These are phyloP conservation scores for Leptographium galeiforme DNA, from an alignment of 2,329 filamentous ascomycete species.

Conservation along the genomic window DNA sequence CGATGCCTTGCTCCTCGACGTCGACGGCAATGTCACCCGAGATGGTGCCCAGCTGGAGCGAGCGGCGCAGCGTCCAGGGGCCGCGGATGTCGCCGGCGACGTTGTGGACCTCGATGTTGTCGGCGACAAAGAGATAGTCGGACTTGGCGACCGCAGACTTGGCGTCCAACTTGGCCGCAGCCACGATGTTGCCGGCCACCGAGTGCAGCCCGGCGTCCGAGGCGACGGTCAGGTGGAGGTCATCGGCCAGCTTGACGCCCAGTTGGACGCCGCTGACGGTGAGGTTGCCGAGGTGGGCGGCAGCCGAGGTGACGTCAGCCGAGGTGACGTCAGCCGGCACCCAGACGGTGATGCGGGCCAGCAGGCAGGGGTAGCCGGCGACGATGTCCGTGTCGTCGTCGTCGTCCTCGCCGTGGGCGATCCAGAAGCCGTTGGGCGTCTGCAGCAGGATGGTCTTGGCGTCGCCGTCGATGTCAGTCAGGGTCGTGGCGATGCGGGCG, in stretches of 20 bases:
- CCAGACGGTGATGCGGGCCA: slow-evolving; percentile 32
- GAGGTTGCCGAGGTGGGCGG: slow-evolving; percentile 21
- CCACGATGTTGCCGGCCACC: slow-evolving; percentile 18
- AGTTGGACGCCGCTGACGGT: slow-evolving; percentile 24
- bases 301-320: not conserved
- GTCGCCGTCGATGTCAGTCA: slow-evolving; percentile 18
- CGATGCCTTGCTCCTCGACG: slow-evolving; percentile 13
- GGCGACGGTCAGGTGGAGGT: slow-evolving; percentile 22
- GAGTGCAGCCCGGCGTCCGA: slow-evolving; percentile 20
- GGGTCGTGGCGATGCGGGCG: slow-evolving; percentile 21
- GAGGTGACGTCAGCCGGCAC: slow-evolving; percentile 22
- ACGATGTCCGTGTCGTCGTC: not conserved
- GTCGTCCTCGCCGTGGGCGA: not conserved
- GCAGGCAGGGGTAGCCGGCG: slow-evolving; percentile 27
- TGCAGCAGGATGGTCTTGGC: slow-evolving; percentile 24
- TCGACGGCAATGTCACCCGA: slow-evolving; percentile 29
- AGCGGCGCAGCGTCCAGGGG: slow-evolving; percentile 37
- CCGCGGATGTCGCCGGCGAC: slow-evolving; percentile 28
- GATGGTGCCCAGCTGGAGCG: slow-evolving; percentile 27
- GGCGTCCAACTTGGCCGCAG: not conserved
- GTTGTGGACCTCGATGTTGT: slow-evolving; percentile 16
- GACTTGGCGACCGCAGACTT: too few species aligned
- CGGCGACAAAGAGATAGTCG: not conserved
- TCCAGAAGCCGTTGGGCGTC: slow-evolving; percentile 3
- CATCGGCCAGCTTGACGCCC: slow-evolving; percentile 25